These are phyloP conservation scores for Helotiales sp. DNA, from an alignment of 2,329 filamentous ascomycete genomes.

Conservation along the genomic window DNA sequence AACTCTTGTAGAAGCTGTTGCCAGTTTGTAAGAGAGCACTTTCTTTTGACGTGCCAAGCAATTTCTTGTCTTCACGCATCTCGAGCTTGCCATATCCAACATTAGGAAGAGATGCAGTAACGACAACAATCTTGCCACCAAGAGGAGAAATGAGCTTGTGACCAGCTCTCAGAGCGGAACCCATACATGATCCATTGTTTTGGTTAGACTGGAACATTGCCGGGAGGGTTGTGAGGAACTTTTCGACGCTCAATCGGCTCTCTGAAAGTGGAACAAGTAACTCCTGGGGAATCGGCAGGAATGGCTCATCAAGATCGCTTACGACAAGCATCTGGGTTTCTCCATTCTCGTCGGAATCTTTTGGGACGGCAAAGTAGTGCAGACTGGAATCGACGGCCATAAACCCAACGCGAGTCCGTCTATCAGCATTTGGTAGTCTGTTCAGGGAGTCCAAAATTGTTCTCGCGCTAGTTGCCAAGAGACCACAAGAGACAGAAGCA, in stretches of 20 bases:
- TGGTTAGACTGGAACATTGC: slow-evolving; percentile 97
- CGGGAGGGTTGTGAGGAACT: slow-evolving; percentile 87
- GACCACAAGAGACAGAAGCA: slow-evolving; percentile 83
- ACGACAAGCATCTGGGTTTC: slow-evolving; percentile 93
- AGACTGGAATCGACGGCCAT: slow-evolving; percentile 93
- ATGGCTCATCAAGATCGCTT: slow-evolving; percentile 94
- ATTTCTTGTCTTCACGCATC: slow-evolving; percentile 94
- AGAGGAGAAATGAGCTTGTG: slow-evolving; percentile 95
- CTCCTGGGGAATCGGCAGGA: slow-evolving; percentile 91
- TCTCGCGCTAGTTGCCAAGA: slow-evolving; percentile 88
- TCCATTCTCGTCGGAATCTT: slow-evolving; percentile 81
- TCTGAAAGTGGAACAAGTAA: slow-evolving; percentile 88
- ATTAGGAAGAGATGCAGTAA: slow-evolving; percentile 89
- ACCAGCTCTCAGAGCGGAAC: slow-evolving; percentile 86
- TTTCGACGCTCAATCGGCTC: slow-evolving; percentile 88
- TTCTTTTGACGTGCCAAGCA: slow-evolving; percentile 93
- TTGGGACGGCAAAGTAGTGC: slow-evolving; percentile 94
- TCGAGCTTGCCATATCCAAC: slow-evolving; percentile 88
- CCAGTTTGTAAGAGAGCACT: slow-evolving; percentile 84
- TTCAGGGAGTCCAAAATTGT: slow-evolving; percentile 95
- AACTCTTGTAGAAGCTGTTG: slow-evolving; percentile 98
- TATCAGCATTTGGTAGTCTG: slow-evolving; percentile 96
- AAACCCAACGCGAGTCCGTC: slow-evolving; percentile 90
- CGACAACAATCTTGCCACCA: slow-evolving; percentile 91
- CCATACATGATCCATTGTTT: slow-evolving; percentile 90